phyloP scores from a whole-genome alignment of 208 protist genomes.

The Strigomonas culicis region DNA sequence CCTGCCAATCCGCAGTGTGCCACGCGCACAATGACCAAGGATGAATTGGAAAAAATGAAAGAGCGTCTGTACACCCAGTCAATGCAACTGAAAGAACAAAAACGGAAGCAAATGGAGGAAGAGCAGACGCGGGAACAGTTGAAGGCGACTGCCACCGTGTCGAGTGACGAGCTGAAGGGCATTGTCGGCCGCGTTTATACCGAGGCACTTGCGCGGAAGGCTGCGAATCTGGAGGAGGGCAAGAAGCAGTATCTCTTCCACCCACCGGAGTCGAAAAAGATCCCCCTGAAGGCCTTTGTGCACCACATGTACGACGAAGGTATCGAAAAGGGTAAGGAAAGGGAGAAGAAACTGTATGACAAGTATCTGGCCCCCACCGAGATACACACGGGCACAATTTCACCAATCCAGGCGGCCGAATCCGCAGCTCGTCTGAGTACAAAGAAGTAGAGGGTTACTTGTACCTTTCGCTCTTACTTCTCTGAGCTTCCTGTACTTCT shows the following conservation, averaged over 20 bases:
- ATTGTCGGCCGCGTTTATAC: slow-evolving; percentile 51
- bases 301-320: slow-evolving; percentile 72
- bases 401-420: slow-evolving; percentile 18
- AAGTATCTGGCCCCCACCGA: slow-evolving; percentile 72
- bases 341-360: slow-evolving; percentile 64
- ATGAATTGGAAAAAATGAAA: slow-evolving; percentile 49
- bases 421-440: slow-evolving; percentile 25
- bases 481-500: too few relatives aligned
- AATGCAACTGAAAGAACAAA: slow-evolving; percentile 27
- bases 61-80: slow-evolving; percentile 72
- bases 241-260: slow-evolving; percentile 37
- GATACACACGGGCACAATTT: slow-evolving; percentile 34
- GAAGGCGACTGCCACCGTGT: slow-evolving; percentile 9
- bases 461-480: slow-evolving; percentile 5
- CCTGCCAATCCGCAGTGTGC: slow-evolving; percentile 73
- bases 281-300: slow-evolving; percentile 57
- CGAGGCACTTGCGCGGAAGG: slow-evolving; percentile 27
- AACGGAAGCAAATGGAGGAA: slow-evolving; percentile 22
- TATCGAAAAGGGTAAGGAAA: slow-evolving; percentile 59
- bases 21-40: slow-evolving; percentile 32
- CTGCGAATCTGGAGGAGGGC: slow-evolving; percentile 29
- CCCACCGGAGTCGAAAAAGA: slow-evolving; percentile 10
- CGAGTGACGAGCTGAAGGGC: slow-evolving; percentile 31
- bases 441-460: slow-evolving; percentile 14
- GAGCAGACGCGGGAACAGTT: slow-evolving; percentile 6